Evolutionary conservation across 2,329 filamentous ascomycete species (phyloP), one percentile per base, ranked within the genome.

Genomic region (Magnaporthales sp.): DNA sequence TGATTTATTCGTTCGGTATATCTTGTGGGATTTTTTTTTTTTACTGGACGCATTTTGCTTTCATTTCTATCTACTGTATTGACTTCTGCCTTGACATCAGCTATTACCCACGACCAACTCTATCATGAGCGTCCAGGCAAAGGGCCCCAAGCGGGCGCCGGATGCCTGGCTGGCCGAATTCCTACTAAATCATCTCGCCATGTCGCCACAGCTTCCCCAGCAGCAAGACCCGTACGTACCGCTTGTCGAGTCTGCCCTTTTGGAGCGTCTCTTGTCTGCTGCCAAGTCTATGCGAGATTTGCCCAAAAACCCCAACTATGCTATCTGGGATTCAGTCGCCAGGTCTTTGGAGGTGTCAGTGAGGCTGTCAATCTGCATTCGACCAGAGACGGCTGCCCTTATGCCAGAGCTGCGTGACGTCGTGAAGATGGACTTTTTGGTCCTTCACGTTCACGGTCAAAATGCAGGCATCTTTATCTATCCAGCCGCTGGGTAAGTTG

Each of bases 381-480:
- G 63, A 3, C 29, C 65, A 3, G 62, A 66, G 46, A 62, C 46
- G 3, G 19, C 38, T 5, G 26, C 6, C n/a, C n/a, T 69, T 2
- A 19, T 56, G 0, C n/a, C 4, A 1, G 26, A 66, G 4, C 38
- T 69, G 5, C 22, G 54, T 0, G n/a, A 63, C 0, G 51, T 65
- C 0, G n/a, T 56, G 9, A 6, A 30, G 3, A 32, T 58, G 1
- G 58, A 38, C 3, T 54, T 71, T 19, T 4, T 70, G 5, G 24
- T 66, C 7, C 56, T 67, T 3, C 38, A 71, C 13, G 9, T 71
- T 2, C 56, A 63, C 10, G 67, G 66, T 22, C 76, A 77, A 62
- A 77, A 77, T 64, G 74, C 76, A 2, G 76, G 70, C 3, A 66
- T 77, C 6, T 70, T 76, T 24, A 70, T 77, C 9, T 70, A 72